These are phyloP conservation scores for Hypoxylon trugodes DNA, from an alignment of 495 filamentous ascomycete species.

Conservation along the genomic window DNA sequence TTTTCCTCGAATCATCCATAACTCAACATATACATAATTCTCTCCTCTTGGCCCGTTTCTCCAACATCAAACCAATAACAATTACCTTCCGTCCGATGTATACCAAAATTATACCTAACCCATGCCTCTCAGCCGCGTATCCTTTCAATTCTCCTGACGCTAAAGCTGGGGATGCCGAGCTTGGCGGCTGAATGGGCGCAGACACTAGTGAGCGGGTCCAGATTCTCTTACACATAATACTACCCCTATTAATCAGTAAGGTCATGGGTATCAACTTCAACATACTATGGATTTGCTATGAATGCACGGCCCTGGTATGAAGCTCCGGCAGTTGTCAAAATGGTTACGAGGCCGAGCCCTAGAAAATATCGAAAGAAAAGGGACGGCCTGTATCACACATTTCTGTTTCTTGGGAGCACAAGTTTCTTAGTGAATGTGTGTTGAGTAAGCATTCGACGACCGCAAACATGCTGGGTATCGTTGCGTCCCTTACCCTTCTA, in stretches of 20 bases:
- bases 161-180: background rate
- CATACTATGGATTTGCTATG: too few relatives aligned
- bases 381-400: background rate
- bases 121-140: background rate
- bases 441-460: background rate
- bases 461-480: conserved; percentile 2
- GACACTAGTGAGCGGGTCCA: background rate
- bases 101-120: too few relatives aligned
- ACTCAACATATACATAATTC: too few relatives aligned
- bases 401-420: background rate
- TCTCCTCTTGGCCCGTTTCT: too few relatives aligned
- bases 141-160: conserved; percentile 12
- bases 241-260: conserved; percentile 9
- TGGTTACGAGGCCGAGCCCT: background rate
- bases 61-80: too few relatives aligned
- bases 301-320: too few relatives aligned
- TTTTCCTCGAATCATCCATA: too few relatives aligned
- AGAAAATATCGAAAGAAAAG: background rate
- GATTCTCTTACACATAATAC: background rate
- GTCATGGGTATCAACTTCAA: background rate
- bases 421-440: background rate
- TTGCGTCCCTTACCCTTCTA: background rate
- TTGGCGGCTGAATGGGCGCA: conserved; percentile 19
- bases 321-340: conserved; percentile 20
- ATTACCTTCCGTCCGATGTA: too few relatives aligned